Evolutionary conservation across 495 filamentous ascomycete genomes (phyloP).

Genomic region (Annulohypoxylon nitens): DNA sequence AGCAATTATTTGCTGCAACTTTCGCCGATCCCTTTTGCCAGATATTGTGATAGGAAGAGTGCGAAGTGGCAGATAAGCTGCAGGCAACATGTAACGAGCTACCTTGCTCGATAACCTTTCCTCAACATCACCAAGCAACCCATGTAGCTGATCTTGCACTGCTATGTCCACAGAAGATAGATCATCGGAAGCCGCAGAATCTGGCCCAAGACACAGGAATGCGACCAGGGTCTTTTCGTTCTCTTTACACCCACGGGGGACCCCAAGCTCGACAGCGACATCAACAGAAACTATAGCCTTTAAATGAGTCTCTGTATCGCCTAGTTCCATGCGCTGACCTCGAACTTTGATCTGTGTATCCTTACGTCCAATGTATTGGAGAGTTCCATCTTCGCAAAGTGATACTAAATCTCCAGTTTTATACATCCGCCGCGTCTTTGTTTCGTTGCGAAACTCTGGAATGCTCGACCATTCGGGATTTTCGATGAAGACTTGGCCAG

Average conservation of each 20-base stretch:
- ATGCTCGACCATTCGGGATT: conserved; percentile 52
- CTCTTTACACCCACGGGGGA: not conserved
- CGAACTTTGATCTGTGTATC: not conserved
- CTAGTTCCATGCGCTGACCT: not conserved
- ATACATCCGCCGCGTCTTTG: conserved; percentile 50
- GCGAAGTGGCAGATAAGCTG: not conserved
- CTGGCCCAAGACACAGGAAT: not conserved
- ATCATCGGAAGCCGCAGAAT: not conserved
- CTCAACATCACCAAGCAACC: not conserved
- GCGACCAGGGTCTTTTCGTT: not conserved
- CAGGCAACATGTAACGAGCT: not conserved
- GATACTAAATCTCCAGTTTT: conserved; percentile 66
- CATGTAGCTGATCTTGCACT: not conserved
- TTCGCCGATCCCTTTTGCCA: not conserved
- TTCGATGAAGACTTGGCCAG: conserved; percentile 50
- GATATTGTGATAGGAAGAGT: not conserved
- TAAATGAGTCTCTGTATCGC: not conserved
- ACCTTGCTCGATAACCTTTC: not conserved
- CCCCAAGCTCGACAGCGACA: not conserved
- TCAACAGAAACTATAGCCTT: not conserved
- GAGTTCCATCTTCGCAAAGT: not conserved
- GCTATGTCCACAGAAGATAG: not conserved
- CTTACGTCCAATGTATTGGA: not conserved
- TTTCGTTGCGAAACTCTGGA: not conserved
- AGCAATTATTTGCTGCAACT: not conserved